Conservation (phyloP, 148 eudicot genomes). For the Chenopodium album region DNA sequence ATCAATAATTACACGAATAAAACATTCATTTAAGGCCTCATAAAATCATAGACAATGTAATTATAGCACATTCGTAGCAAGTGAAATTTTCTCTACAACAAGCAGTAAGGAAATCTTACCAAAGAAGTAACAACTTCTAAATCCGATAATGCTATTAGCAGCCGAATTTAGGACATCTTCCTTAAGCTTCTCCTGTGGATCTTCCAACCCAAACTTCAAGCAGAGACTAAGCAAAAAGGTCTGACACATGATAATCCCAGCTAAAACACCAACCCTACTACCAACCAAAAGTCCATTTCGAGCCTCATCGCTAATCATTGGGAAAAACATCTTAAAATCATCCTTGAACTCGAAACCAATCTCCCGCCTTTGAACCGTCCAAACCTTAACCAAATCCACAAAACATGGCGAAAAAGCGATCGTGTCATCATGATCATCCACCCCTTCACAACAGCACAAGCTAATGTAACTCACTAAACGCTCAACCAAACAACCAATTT, state of each 20-base stretch:
- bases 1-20: neutral
- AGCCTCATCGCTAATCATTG: constrained; percentile 47
- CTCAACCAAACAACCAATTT: constrained; percentile 55
- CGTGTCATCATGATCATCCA: constrained; percentile 33
- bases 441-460: constrained; percentile 46
- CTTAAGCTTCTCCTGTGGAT: constrained; percentile 35
- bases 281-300: constrained; percentile 29
- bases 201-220: constrained; percentile 42
- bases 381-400: constrained; percentile 64
- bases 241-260: constrained; percentile 70
- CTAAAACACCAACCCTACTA: constrained; percentile 48
- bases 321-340: constrained; percentile 58
- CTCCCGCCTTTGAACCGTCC: constrained; percentile 51
- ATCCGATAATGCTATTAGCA: constrained; percentile 45
- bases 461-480: constrained; percentile 47
- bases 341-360: constrained; percentile 39
- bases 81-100: neutral
- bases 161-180: constrained; percentile 40
- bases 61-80: neutral
- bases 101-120: constrained; percentile 44
- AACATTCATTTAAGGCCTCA: neutral
- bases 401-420: constrained; percentile 42
- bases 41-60: neutral
- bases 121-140: constrained; percentile 53
- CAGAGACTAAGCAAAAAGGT: constrained; percentile 52